Conservation (phyloP, 2,329 filamentous ascomycete species). For the Orbilia oligospora region DNA sequence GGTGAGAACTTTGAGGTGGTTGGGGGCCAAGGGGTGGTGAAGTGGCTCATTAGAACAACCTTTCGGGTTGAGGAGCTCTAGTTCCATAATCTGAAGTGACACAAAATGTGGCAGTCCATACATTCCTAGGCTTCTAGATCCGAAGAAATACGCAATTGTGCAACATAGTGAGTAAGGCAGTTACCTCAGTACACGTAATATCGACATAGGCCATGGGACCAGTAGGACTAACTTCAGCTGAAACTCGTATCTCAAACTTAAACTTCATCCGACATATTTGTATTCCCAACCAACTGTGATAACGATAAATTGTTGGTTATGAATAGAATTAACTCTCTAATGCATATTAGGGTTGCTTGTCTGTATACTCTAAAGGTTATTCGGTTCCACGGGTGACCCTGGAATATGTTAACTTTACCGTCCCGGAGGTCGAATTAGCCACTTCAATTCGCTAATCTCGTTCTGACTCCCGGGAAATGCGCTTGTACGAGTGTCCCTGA, state of each 20-base stretch:
- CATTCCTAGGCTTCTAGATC: neutral
- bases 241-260: conserved; percentile 5
- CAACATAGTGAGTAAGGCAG: neutral
- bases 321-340: neutral
- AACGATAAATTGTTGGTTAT: neutral
- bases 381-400: neutral
- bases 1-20: neutral
- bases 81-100: neutral
- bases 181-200: neutral
- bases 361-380: neutral
- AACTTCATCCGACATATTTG: neutral
- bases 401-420: neutral
- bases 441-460: conserved; percentile 10
- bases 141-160: neutral
- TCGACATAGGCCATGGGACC: neutral
- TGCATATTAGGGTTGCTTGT: neutral
- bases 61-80: neutral
- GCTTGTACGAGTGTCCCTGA: conserved; percentile 15
- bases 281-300: neutral
- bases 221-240: conserved; percentile 16
- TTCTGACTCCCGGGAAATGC: conserved; percentile 11
- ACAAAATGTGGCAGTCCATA: neutral
- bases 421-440: neutral
- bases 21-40: conserved; percentile 1
- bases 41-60: neutral